Evolutionary conservation across 345 rosid genomes (phyloP).

Genomic region (Pugionium cornutum): DNA sequence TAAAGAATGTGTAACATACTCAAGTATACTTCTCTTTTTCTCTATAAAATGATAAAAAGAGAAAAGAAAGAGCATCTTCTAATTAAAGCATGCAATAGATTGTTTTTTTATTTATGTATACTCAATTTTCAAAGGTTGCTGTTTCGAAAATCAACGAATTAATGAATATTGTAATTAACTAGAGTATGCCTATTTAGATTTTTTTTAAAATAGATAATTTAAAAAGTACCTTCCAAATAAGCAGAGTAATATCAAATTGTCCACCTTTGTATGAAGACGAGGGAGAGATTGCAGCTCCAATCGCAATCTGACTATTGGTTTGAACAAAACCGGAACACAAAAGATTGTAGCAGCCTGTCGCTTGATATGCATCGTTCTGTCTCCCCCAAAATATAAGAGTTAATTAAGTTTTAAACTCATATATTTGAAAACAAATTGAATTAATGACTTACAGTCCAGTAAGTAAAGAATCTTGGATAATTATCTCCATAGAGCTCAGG

Average conservation of each 20-base stretch:
- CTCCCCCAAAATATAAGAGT: slow-evolving; percentile 9
- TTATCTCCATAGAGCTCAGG: slow-evolving; percentile 96
- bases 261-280: slow-evolving; percentile 81
- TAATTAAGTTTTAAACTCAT: background rate
- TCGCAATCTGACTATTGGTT: slow-evolving; percentile 78
- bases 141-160: background rate
- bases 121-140: background rate
- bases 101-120: background rate
- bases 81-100: slow-evolving; percentile 1
- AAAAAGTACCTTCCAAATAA: slow-evolving; percentile 91
- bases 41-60: slow-evolving; percentile 17
- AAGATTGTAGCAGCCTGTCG: slow-evolving; percentile 96
- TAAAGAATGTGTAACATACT: slow-evolving; percentile 35
- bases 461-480: slow-evolving; percentile 94
- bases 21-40: slow-evolving; percentile 33
- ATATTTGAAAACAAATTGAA: too few species aligned
- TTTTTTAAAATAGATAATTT: background rate
- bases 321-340: slow-evolving; percentile 96
- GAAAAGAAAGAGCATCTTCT: slow-evolving; percentile 24
- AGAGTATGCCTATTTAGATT: too few species aligned
- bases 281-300: slow-evolving; percentile 98
- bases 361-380: slow-evolving; percentile 92
- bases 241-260: slow-evolving; percentile 86
- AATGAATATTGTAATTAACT: too few species aligned
- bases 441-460: slow-evolving; percentile 85